Percentiles rank a stretch among this genome's conserved stretches.
Conservation (phyloP, 306 rosid species). For the Ochetophila trinervis region DNA sequence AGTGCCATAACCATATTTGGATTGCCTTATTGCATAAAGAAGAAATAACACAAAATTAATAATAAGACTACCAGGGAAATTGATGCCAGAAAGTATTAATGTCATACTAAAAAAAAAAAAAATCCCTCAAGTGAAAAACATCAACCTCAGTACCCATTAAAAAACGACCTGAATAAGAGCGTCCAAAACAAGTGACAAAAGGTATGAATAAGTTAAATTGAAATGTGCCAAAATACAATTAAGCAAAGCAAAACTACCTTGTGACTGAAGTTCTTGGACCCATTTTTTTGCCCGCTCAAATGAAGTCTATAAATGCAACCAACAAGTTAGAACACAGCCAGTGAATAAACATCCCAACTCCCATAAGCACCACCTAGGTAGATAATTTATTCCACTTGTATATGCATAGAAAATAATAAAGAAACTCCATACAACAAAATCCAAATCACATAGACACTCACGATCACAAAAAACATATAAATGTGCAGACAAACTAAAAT, state of each 20-base stretch:
- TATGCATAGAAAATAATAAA: no score
- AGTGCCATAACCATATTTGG: constrained; percentile 67
- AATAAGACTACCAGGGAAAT: neutral
- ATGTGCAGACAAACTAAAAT: no score
- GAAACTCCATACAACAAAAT: no score
- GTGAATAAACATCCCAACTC: neutral
- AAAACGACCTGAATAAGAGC: neutral
- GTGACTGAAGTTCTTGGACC: constrained; percentile 60
- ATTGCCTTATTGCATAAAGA: constrained; percentile 34
- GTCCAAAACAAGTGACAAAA: constrained; percentile 3
- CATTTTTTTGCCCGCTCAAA: constrained; percentile 60
- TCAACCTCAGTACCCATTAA: neutral
- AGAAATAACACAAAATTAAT: neutral
- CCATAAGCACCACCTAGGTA: neutral
- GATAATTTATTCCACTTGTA: no score
- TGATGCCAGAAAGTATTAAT: neutral
- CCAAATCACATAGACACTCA: no score
- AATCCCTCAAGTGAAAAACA: neutral
- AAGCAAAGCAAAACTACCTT: constrained; percentile 32
- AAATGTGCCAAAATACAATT: neutral
- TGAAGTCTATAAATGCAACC: constrained; percentile 32
- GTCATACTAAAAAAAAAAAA: neutral
- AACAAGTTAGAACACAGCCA: no score
- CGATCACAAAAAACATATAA: no score
- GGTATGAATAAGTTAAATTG: neutral